Evolutionary conservation across 495 filamentous ascomycete species (phyloP).

Genomic region (Penicillium mononematosum): DNA sequence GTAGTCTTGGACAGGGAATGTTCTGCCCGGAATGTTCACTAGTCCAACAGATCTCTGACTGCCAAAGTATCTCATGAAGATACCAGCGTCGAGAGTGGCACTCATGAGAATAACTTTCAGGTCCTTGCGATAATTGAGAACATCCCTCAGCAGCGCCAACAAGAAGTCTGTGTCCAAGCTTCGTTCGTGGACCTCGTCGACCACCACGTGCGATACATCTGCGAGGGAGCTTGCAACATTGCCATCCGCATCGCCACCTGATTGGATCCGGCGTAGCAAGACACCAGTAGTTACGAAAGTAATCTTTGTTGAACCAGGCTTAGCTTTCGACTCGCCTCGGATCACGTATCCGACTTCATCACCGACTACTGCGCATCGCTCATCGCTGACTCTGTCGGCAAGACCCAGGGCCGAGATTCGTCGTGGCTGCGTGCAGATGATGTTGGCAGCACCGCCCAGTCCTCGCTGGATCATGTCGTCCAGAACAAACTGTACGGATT

Average conservation of each 20-base stretch:
- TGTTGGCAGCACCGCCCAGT: conserved; percentile 77
- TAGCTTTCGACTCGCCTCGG: conserved; percentile 79
- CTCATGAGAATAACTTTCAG: conserved; percentile 97
- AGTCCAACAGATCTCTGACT: conserved; percentile 63
- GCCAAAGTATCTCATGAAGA: conserved; percentile 84
- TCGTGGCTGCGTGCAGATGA: conserved; percentile 92
- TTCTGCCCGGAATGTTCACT: conserved; percentile 85
- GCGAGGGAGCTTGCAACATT: conserved; percentile 77
- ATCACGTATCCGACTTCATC: conserved; percentile 95
- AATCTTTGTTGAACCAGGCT: conserved; percentile 71
- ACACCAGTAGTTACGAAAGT: conserved; percentile 98
- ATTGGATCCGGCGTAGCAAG: conserved; percentile 84
- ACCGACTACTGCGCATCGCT: conserved; percentile 77
- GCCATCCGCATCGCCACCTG: conserved; percentile 70
- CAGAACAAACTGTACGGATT: conserved; percentile 92
- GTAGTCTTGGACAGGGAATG: conserved; percentile 84
- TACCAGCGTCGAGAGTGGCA: conserved; percentile 86
- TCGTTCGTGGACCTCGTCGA: conserved; percentile 96
- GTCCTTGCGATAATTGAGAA: conserved; percentile 72
- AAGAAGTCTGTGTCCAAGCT: conserved; percentile 95
- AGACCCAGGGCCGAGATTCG: conserved; percentile 92
- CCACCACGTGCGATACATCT: conserved; percentile 90
- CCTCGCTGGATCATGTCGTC: conserved; percentile 82
- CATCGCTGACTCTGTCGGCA: conserved; percentile 90
- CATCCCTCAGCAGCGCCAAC: conserved; percentile 81